Evolutionary conservation across 2,329 filamentous ascomycete genomes (phyloP).

Genomic region (Chalara sp.): DNA sequence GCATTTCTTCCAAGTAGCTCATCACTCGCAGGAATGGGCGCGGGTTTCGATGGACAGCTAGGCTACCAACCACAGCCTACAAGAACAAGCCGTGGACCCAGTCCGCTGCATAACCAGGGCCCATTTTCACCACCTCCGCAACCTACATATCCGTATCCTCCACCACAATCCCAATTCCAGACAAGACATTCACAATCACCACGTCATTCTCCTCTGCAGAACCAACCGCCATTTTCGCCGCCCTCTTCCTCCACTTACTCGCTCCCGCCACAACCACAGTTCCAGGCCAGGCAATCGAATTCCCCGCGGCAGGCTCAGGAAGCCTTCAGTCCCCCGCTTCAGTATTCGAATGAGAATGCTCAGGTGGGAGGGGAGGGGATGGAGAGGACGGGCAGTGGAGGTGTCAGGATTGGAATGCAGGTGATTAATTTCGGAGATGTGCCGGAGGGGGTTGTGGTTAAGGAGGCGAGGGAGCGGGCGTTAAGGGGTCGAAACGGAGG

Average conservation of each 20-base stretch:
- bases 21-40: no score
- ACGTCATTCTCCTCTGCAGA: neutral
- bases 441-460: slow-evolving; percentile 7
- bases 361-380: neutral
- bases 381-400: slow-evolving; percentile 1
- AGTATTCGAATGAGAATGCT: no score
- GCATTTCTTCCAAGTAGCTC: no score
- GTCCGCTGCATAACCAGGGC: slow-evolving; percentile 4
- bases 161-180: neutral
- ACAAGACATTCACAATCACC: neutral
- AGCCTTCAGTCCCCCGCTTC: no score
- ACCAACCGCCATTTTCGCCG: neutral
- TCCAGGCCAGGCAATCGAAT: no score
- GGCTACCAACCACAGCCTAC: neutral
- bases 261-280: neutral
- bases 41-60: no score
- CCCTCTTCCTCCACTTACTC: neutral
- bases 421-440: slow-evolving; percentile 11
- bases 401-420: slow-evolving; percentile 4
- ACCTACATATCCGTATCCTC: neutral
- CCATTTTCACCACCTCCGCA: slow-evolving; percentile 5
- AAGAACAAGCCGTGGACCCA: neutral
- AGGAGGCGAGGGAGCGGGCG: neutral
- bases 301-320: no score
- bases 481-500: no score